Conservation (phyloP, 352 stramenopile species). For the Globisporangium alternatum region DNA sequence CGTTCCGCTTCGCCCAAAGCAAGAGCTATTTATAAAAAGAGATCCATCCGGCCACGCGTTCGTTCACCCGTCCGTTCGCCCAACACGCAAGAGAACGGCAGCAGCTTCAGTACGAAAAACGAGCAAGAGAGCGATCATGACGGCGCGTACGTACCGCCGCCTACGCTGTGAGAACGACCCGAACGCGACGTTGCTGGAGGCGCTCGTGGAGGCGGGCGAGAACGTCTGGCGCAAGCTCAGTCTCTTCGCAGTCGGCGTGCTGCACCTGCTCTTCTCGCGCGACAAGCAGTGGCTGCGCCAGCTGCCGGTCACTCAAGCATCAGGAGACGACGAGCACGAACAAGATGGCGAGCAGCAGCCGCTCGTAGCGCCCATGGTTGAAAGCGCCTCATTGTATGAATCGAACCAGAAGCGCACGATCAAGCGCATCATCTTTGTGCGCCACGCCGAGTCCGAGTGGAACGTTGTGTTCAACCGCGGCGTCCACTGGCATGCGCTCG, state of each 20-base stretch:
- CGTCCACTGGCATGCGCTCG: constrained; percentile 35
- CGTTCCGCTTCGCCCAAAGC: not conserved
- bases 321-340: not conserved
- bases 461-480: constrained; percentile 89
- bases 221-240: constrained; percentile 64
- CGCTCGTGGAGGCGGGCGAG: constrained; percentile 29
- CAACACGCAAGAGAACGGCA: not conserved
- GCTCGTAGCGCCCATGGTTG: not conserved
- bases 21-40: not conserved
- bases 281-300: constrained; percentile 48
- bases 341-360: not conserved
- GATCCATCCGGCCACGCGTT: not conserved
- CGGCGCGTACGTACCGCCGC: not conserved
- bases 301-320: not conserved
- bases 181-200: constrained; percentile 24
- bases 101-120: not conserved
- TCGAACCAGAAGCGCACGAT: not conserved
- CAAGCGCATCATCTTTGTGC: constrained; percentile 80
- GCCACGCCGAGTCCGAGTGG: constrained; percentile 88
- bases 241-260: constrained; percentile 51
- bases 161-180: constrained; percentile 6
- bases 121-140: not conserved
- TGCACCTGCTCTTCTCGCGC: constrained; percentile 76
- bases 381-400: not conserved
- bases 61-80: not conserved